Conservation (phyloP, 2,329 filamentous ascomycete genomes). For the Biscogniauxia sp. region DNA sequence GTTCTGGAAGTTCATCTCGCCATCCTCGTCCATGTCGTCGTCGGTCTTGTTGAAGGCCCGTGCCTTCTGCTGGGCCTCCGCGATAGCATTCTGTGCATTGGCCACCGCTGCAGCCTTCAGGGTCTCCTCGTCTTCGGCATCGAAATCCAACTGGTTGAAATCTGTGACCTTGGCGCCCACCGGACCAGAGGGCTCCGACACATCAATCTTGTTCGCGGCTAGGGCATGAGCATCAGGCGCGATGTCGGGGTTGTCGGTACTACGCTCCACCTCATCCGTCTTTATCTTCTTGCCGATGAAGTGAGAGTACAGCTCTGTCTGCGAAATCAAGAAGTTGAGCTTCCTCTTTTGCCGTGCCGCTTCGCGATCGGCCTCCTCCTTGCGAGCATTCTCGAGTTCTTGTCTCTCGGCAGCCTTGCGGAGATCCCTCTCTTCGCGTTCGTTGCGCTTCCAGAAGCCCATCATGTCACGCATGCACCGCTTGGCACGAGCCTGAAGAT, state of each 20-base stretch:
- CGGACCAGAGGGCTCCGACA: conserved; percentile 53
- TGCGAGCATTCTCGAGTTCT: conserved; percentile 93
- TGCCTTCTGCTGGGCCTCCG: conserved; percentile 90
- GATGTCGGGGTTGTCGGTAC: conserved; percentile 77
- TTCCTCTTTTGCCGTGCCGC: conserved; percentile 97
- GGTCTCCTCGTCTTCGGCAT: conserved; percentile 84
- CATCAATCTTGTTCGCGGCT: conserved; percentile 43
- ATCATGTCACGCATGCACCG: conserved; percentile 99
- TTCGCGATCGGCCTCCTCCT: conserved; percentile 95
- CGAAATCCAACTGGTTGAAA: conserved; percentile 93
- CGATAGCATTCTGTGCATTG: conserved; percentile 93
- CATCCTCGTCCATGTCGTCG: conserved; percentile 77
- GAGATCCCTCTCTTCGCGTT: conserved; percentile 92
- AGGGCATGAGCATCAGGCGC: conserved; percentile 51
- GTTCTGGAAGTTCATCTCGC: conserved; percentile 99
- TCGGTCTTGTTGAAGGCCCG: conserved; percentile 83
- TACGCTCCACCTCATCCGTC: conserved; percentile 89
- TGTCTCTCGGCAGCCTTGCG: conserved; percentile 93
- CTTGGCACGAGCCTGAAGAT: conserved; percentile 94
- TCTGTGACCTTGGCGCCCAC: conserved; percentile 75
- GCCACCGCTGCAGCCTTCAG: conserved; percentile 84
- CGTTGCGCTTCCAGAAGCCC: conserved; percentile 98
- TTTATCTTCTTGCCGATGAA: conserved; percentile 99
- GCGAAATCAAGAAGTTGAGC: conserved; percentile 98
- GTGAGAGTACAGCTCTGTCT: conserved; percentile 98